Percentiles rank a stretch among this genome's conserved stretches.
Conservation (phyloP, 1,139 yeast genomes). For the Zygoascus meyerae region DNA sequence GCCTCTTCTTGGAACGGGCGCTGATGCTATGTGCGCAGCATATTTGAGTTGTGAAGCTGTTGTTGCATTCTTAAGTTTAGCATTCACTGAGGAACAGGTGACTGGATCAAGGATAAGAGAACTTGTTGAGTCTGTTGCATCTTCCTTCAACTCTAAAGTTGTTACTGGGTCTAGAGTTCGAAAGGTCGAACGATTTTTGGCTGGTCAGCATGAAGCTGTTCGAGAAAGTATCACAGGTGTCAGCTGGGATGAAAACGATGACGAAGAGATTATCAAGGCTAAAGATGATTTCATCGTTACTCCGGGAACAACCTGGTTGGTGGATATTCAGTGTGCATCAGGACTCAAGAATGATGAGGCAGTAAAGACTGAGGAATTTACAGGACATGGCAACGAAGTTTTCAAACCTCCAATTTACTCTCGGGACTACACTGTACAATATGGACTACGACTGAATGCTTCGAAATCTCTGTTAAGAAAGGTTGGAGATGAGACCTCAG, state of each 20-base stretch:
- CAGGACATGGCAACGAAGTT: conserved; percentile 26
- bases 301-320: conserved; percentile 81
- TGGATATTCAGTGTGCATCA: conserved; percentile 80
- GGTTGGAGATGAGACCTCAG: conserved; percentile 71
- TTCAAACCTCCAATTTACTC: conserved; percentile 61
- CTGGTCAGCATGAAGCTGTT: conserved; percentile 90
- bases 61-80: conserved; percentile 64
- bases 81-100: conserved; percentile 42
- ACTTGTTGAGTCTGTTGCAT: conserved; percentile 77
- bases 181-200: conserved; percentile 84
- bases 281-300: conserved; percentile 53
- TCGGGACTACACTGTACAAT: conserved; percentile 77
- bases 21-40: conserved; percentile 86
- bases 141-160: conserved; percentile 71
- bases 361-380: conserved; percentile 26
- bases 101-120: conserved; percentile 66
- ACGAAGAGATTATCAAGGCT: conserved; percentile 40
- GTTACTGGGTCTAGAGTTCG: conserved; percentile 92
- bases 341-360: conserved; percentile 35
- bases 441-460: conserved; percentile 68
- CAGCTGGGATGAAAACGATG: conserved; percentile 78
- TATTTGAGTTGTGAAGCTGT: conserved; percentile 85
- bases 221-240: conserved; percentile 94
- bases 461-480: conserved; percentile 66
- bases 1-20: conserved; percentile 75